Conservation (phyloP, 2,329 filamentous ascomycete genomes). For the Neonectria neomacrospora region DNA sequence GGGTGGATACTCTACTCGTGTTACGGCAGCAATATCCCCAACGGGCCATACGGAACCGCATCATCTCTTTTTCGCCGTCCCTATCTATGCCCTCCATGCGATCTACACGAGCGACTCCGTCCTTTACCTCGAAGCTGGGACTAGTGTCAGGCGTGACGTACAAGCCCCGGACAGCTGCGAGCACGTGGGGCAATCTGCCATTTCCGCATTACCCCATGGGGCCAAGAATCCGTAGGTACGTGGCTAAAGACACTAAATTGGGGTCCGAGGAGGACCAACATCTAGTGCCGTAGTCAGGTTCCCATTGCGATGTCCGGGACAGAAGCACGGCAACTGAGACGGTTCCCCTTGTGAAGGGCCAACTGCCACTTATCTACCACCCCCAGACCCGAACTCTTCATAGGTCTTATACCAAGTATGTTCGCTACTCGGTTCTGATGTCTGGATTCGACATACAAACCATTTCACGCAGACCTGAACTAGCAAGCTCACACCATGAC, state of each 20-base stretch:
- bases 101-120: too few species aligned
- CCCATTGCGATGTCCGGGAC: neutral
- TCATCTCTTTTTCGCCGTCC: too few species aligned
- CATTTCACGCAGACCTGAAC: neutral
- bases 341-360: neutral
- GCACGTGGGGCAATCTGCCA: neutral
- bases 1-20: neutral
- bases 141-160: neutral
- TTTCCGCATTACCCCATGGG: conserved; percentile 4
- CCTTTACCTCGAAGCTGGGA: neutral
- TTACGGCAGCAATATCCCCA: neutral
- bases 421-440: too few species aligned
- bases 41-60: neutral
- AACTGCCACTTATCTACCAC: too few species aligned
- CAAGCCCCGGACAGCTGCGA: too few species aligned
- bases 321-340: neutral
- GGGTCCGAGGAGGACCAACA: conserved; percentile 14
- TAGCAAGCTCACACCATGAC: conserved; percentile 1
- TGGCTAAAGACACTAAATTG: neutral
- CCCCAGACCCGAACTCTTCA: too few species aligned
- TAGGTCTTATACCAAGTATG: neutral
- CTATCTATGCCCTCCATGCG: too few species aligned
- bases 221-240: neutral
- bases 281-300: neutral
- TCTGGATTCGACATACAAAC: too few species aligned